phyloP scores from a whole-genome alignment of 1,284 basidiomycete species.

The Ustilago cynodontis region DNA sequence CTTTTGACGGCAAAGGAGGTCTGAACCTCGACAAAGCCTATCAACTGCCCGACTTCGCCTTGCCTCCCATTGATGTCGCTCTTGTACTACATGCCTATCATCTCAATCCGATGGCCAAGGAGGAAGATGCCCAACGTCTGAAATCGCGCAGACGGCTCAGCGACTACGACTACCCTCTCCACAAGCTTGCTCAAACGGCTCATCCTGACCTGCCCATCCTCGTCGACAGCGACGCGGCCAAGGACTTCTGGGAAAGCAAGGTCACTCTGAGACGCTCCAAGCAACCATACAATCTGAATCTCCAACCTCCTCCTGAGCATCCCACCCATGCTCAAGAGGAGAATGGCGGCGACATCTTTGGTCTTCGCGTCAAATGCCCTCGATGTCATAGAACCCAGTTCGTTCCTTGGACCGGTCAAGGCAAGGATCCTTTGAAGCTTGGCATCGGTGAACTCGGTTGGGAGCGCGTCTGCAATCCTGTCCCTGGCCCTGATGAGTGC shows the following conservation, averaged over 20 bases:
- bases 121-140: slow-evolving; percentile 40
- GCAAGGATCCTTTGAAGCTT: slow-evolving; percentile 27
- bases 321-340: slow-evolving; percentile 42
- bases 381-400: slow-evolving; percentile 24
- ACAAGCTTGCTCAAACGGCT: slow-evolving; percentile 29
- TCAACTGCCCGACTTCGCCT: slow-evolving; percentile 34
- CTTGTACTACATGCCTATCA: slow-evolving; percentile 58
- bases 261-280: slow-evolving; percentile 28
- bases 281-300: slow-evolving; percentile 44
- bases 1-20: too few species aligned
- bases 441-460: slow-evolving; percentile 44
- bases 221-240: slow-evolving; percentile 31
- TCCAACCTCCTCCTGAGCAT: slow-evolving; percentile 39
- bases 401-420: slow-evolving; percentile 45
- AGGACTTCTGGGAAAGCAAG: slow-evolving; percentile 18
- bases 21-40: neutral
- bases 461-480: slow-evolving; percentile 22
- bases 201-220: slow-evolving; percentile 42
- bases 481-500: neutral
- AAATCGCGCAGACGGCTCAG: slow-evolving; percentile 16
- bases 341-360: slow-evolving; percentile 42
- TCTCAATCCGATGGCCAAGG: slow-evolving; percentile 44
- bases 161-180: slow-evolving; percentile 40
- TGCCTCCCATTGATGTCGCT: slow-evolving; percentile 59
- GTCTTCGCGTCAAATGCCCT: slow-evolving; percentile 39